Evolutionary conservation across 805 yeast genomes (phyloP).

Genomic region (Trichomonascus vanleenenianus): DNA sequence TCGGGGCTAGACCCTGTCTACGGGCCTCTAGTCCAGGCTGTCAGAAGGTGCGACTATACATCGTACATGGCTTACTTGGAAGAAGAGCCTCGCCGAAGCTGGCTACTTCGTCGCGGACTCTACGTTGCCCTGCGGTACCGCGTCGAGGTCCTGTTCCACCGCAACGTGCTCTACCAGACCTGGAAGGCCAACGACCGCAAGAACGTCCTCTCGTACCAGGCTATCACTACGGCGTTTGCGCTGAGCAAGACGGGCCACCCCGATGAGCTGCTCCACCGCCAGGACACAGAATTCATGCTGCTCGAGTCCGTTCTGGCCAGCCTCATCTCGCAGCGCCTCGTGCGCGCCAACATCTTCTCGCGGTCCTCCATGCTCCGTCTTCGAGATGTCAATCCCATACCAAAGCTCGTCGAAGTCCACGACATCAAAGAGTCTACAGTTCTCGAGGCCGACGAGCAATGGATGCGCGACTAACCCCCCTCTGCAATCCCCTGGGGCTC

Average conservation of each 20-base stretch:
- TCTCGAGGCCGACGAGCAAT: constrained; percentile 5
- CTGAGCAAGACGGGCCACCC: background rate
- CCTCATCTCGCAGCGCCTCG: constrained; percentile 28
- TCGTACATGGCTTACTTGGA: constrained; percentile 29
- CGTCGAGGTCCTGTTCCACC: constrained; percentile 24
- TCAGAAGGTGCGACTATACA: constrained; percentile 38
- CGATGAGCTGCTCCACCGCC: background rate
- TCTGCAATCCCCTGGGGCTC: background rate
- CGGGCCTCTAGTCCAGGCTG: constrained; percentile 29
- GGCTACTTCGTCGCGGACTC: constrained; percentile 19
- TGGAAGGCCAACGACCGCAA: background rate
- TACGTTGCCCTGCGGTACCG: constrained; percentile 23
- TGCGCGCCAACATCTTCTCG: constrained; percentile 30
- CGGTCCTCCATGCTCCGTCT: constrained; percentile 15
- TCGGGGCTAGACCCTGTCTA: constrained; percentile 31
- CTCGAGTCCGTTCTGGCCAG: constrained; percentile 28
- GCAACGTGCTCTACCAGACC: constrained; percentile 22
- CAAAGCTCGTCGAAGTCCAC: constrained; percentile 15
- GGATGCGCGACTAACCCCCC: constrained; percentile 3
- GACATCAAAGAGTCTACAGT: constrained; percentile 1
- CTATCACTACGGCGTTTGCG: background rate
- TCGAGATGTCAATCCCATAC: constrained; percentile 18
- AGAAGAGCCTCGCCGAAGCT: constrained; percentile 19
- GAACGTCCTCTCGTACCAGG: background rate
- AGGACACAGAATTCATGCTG: constrained; percentile 12